These are phyloP conservation scores for Clavariopsis aquatica DNA, from an alignment of 495 filamentous ascomycete genomes.

Conservation along the genomic window DNA sequence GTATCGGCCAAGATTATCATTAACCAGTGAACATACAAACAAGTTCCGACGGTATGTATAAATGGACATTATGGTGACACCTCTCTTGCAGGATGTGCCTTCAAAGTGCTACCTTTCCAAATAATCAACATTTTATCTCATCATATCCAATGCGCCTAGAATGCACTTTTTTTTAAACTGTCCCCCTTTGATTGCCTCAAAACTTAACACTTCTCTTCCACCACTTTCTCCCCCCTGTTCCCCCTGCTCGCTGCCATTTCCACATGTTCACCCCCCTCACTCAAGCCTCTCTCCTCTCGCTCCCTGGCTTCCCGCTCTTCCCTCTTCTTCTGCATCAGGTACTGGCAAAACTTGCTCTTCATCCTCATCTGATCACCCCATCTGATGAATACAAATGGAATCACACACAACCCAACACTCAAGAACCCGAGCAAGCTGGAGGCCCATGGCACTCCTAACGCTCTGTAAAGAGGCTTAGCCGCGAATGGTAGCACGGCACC, in stretches of 20 bases:
- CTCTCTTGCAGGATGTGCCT: too few species aligned
- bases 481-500: slow-evolving; percentile 62
- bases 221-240: not conserved
- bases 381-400: slow-evolving; percentile 48
- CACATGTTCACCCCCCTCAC: slow-evolving; percentile 9
- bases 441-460: slow-evolving; percentile 46
- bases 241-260: not conserved
- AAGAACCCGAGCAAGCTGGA: slow-evolving; percentile 46
- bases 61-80: too few species aligned
- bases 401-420: slow-evolving; percentile 41
- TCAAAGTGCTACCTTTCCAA: too few species aligned
- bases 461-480: slow-evolving; percentile 45
- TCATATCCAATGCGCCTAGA: not conserved
- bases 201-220: slow-evolving; percentile 1
- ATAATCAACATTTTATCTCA: not conserved
- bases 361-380: slow-evolving; percentile 43
- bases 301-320: slow-evolving; percentile 37
- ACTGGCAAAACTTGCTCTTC: slow-evolving; percentile 48
- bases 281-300: slow-evolving; percentile 13
- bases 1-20: not conserved
- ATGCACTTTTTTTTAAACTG: not conserved
- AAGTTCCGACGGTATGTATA: not conserved
- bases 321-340: slow-evolving; percentile 40
- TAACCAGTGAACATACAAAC: not conserved
- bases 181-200: not conserved